Evolutionary conservation across 2,329 filamentous ascomycete species (phyloP), one percentile per base, ranked within the genome.

Genomic region (Didymella exigua): DNA sequence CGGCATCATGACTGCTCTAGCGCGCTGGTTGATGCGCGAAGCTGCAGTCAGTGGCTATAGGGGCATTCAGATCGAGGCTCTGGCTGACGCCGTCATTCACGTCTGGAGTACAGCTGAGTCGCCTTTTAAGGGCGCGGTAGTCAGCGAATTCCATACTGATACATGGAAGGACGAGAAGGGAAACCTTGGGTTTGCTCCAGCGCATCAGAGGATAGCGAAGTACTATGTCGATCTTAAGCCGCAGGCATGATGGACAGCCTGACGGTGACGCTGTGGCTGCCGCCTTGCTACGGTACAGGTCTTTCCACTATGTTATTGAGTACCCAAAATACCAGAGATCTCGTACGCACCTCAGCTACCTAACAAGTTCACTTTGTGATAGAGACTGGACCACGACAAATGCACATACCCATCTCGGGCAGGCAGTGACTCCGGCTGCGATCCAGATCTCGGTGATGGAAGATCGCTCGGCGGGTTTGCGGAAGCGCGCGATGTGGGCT

Each of bases 11-110:
- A 65, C 60, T 27, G 65, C 59, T 2, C 49, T 72, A 49, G 71
- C 75, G 31, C 60, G 74, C 40, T 76, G 68, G 62, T 37, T 77
- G 50, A 77, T 76, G 72, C 63, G 69, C 9, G 72, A 76, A 56
- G 74, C 72, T 13, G 64, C 61, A 10, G 45, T 34, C 30, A 60
- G 60, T 49, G 75, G 75, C 0, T 77, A 62, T 48, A 60, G 65
- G 18, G 69, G 58, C 11, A 65, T 77, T 50, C 69, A 75, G 54
- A 77, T 77, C 50, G 74, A 76, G 58, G 61, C 60, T 11, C 46
- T 73, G 21, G 54, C 65, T 36, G 67, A 74, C 63, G 57, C 63
- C 2, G 72, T 75, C 10, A 65, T 52, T 26, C 52, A 66, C 51
- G 63, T 70, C 10, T 75, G 72, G 73, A 60, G 54, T 19, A 56